Base-by-base conservation (phyloP, 192 early-diverging fungal genomes). In the Linnemannia elongata region DNA sequence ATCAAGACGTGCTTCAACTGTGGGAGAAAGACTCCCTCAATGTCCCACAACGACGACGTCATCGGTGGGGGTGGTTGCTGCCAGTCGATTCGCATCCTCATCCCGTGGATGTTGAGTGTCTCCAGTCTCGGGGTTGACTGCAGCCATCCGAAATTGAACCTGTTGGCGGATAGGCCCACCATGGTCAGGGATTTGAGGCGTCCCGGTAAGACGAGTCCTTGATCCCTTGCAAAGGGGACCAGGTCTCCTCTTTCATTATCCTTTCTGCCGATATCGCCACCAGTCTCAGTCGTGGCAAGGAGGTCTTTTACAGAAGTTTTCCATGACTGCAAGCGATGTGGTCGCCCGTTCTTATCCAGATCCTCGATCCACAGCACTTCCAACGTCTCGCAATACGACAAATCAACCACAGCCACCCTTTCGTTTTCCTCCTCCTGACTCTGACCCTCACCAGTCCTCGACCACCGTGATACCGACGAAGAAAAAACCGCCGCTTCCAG, bases 111-210 rank as follows among this genome's bases (percentile, higher is more conserved):
- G n/a, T 79, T 66, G 52, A 79, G 35, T 10, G 35, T 7, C 47
- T 79, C 69, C 18, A 79, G 35, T 35, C 38, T 22, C 1, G 77
- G 77, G 4, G 77, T 72, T 2, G 30, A 6, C 5, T 17, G 35
- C 15, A 79, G 52, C 77, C 68, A 79, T 24, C 69, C 77, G n/a
- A 79, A 72, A 39, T 79, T 79, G 69, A 79, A 79, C 47, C 5
- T 24, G 10, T 57, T 49, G 24, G 77, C 77, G 6, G 77, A 72
- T 12, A 54, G 18, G 2, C 77, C 77, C 0, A 72, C n/a, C 69
- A 79, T 49, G 20, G 52, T 42, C 15, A 79, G 24, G 6, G 77
- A 20, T 41, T 55, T 79, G 22, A 79, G 36, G 5, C 49, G 68
- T 30, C 69, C 6, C 6, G 77, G 77, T 5, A 79, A 55, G 20